Base-by-base conservation (phyloP, 805 yeast genomes). In the Candida sakaeoensis region DNA sequence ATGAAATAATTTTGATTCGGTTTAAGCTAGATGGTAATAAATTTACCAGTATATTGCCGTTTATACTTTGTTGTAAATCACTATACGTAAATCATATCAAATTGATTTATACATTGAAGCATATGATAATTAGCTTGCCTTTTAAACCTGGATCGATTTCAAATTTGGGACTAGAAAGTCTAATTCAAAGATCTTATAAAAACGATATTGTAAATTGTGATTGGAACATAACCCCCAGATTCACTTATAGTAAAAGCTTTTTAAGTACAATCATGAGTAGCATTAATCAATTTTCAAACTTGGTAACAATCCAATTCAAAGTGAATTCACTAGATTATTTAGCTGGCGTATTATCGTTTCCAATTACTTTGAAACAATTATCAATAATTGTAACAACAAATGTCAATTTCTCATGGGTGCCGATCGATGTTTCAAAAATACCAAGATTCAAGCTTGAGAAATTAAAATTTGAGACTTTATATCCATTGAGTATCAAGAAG, bases 1-100 rank as follows among this genome's bases (percentile, higher is more conserved):
- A 13, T 22, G 7, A 29, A 16, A 36, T 36, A 12, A 14, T 36
- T 4, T 8, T 17, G n/a, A 19, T 27, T 6, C 13, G 40, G 13
- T 36, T 6, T n/a, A 5, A 21, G 8, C 13, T n/a, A 12, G 34
- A 36, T 21, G 9, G 15, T 3, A 18, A 12, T 3, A 17, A 9
- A 3, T 36, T 36, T n/a, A 14, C 19, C 3, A 17, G 22, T 14
- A 36, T 36, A 5, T 23, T 25, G 9, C 34, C 33, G 4, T 25
- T 36, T 9, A 28, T 36, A n/a, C n/a, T 36, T n/a, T 13, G 24
- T 25, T 36, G 40, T 17, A 28, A 21, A 29, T 6, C 24, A 7
- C 8, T 36, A 9, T 36, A 36, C 15, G 3, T 12, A 8, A 16
- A 29, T 15, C 34, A 36, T 19, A 21, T 36, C 13, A 7, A 29